These are phyloP conservation scores for Fusarium sp. DNA, from an alignment of 2,329 filamentous ascomycete genomes.

Conservation along the genomic window DNA sequence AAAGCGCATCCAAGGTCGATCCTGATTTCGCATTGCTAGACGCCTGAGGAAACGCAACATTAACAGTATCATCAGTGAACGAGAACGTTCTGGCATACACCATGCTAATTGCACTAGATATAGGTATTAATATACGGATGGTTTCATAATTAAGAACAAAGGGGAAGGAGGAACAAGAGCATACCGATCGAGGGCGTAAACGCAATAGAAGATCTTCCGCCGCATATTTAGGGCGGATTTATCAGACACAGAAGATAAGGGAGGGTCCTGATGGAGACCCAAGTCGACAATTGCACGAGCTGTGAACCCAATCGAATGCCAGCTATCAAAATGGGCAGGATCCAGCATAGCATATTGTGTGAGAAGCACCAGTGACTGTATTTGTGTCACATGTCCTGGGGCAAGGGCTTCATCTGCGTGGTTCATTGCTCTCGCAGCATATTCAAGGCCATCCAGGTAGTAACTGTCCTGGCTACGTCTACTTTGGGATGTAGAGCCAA, in stretches of 20 bases:
- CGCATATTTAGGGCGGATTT: slow-evolving; percentile 79
- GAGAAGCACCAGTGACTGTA: slow-evolving; percentile 87
- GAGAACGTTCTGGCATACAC: slow-evolving; percentile 90
- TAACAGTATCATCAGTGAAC: slow-evolving; percentile 89
- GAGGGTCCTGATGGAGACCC: slow-evolving; percentile 92
- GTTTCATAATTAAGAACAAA: neutral
- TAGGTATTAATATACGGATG: slow-evolving; percentile 33
- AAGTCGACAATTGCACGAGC: slow-evolving; percentile 89
- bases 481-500: slow-evolving; percentile 80
- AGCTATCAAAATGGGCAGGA: slow-evolving; percentile 90
- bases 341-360: slow-evolving; percentile 92
- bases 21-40: slow-evolving; percentile 57
- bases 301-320: slow-evolving; percentile 93
- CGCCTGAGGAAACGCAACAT: slow-evolving; percentile 79
- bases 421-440: slow-evolving; percentile 73
- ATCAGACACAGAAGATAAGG: slow-evolving; percentile 74
- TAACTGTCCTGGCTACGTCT: slow-evolving; percentile 74
- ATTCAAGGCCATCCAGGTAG: slow-evolving; percentile 67
- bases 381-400: slow-evolving; percentile 85
- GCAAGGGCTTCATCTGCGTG: slow-evolving; percentile 85
- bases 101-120: slow-evolving; percentile 81
- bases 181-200: slow-evolving; percentile 89
- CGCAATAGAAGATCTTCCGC: slow-evolving; percentile 87
- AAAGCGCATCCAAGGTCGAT: slow-evolving; percentile 57
- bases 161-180: slow-evolving; percentile 37